Evolutionary conservation across 495 filamentous ascomycete genomes (phyloP), one percentile per base, ranked within the genome.

Genomic region (Annulohypoxylon moriforme): DNA sequence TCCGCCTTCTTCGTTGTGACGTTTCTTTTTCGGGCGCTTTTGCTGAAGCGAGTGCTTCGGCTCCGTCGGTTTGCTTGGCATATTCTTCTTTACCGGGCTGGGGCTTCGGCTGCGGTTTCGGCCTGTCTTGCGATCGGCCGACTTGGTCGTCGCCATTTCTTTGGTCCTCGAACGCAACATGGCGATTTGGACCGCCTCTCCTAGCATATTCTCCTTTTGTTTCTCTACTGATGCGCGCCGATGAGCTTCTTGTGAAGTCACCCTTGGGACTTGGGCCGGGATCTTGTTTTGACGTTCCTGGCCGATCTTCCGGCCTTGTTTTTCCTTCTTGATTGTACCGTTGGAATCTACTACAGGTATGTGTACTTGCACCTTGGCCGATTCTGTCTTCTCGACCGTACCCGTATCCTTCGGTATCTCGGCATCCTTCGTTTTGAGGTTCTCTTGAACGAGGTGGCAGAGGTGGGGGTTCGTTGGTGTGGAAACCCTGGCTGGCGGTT

Each of bases 111-210:
- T 56, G 36, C 57, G 46, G 36, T 33, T 60, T 25, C 16, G 57
- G 67, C 47, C 53, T 56, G 25, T 31, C 46, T 59, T 66, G 60
- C 55, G 44, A 40, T 66, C 61, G 36, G 11, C 44, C 22, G 70
- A 69, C 25, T 33, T 69, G 70, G 47, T 55, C 50, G 60, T 61
- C 7, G 49, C 62, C 25, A 70, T 53, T 31, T 77, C 65, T 24
- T 36, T 72, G 36, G 67, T 59, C 50, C 31, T 70, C n/a, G 68
- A 76, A 59, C 65, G 63, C 40, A 59, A 62, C 62, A 67, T 68
- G 50, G 69, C 69, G 40, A 69, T 68, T 33, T 67, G 64, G 11
- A 67, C 70, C 13, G 49, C 67, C 16, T 69, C 72, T 63, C 67
- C 72, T 14, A 73, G 53, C 46, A 68, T 66, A 13, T 34, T 50